Conservation (phyloP, 208 protist genomes). For the Acanthamoeba polyphaga region DNA sequence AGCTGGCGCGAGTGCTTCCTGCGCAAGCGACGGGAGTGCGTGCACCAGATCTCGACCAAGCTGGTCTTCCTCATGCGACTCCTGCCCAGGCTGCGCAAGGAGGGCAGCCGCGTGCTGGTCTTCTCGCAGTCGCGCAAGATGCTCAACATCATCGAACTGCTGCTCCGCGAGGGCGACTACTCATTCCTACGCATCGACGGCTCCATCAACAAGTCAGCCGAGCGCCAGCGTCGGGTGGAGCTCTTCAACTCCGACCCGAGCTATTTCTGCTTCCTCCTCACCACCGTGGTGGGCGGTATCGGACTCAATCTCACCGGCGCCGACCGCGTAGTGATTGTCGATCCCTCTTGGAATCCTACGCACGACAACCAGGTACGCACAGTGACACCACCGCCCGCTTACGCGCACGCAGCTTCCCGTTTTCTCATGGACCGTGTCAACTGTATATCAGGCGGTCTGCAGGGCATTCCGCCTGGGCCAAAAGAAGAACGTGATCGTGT, state of each 20-base stretch:
- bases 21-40: background rate
- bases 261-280: conserved; percentile 85
- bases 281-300: conserved; percentile 85
- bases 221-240: conserved; percentile 81
- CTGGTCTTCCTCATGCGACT: conserved; percentile 79
- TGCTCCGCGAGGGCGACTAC: conserved; percentile 71
- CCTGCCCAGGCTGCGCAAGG: conserved; percentile 75
- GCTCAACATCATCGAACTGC: conserved; percentile 80
- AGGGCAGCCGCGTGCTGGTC: conserved; percentile 84
- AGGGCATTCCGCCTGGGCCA: conserved; percentile 86
- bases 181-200: conserved; percentile 83
- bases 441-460: conserved; percentile 49
- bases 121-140: conserved; percentile 85
- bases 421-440: background rate
- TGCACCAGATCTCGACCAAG: conserved; percentile 74
- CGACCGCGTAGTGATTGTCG: conserved; percentile 85
- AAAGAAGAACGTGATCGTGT: conserved; percentile 86
- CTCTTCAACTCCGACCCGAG: conserved; percentile 77
- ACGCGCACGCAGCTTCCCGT: background rate
- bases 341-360: conserved; percentile 85
- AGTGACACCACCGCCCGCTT: too few species aligned
- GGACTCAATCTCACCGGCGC: conserved; percentile 85
- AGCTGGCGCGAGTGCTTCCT: conserved; percentile 61
- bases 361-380: conserved; percentile 83
- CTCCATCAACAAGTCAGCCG: conserved; percentile 75